Evolutionary conservation across 106 monocot genomes (phyloP).

Genomic region (Acorus calamus): DNA sequence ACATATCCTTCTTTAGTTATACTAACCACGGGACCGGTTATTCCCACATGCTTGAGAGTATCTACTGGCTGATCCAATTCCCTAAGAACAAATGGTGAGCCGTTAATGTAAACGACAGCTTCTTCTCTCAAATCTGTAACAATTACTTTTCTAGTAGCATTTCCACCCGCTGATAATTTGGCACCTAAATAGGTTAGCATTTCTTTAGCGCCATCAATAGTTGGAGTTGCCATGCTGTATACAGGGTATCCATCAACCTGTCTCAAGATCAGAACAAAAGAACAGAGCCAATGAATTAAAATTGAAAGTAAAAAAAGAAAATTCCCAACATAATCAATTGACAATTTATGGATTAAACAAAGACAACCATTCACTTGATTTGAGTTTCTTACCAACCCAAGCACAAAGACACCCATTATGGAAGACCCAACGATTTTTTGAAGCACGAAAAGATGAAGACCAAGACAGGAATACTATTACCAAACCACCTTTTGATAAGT

Average conservation of each 20-base stretch:
- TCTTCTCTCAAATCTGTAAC: conserved; percentile 91
- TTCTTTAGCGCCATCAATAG: conserved; percentile 65
- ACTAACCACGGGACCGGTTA: conserved; percentile 84
- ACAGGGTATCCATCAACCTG: conserved; percentile 92
- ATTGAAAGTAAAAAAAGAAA: no score
- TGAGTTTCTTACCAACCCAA: no score
- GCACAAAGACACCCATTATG: no score
- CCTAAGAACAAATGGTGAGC: conserved; percentile 88
- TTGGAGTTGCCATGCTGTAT: conserved; percentile 94
- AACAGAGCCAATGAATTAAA: no score
- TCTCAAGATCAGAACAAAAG: no score
- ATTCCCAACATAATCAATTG: no score
- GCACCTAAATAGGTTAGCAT: conserved; percentile 67
- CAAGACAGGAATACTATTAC: no score
- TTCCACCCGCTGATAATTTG: conserved; percentile 16
- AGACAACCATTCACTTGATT: no score
- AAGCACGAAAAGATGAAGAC: no score
- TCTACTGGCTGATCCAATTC: conserved; percentile 94
- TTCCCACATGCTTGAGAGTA: conserved; percentile 96
- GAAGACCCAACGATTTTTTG: no score
- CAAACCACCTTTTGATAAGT: no score
- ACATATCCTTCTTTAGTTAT: conserved; percentile 2
- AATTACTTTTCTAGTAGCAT: conserved; percentile 38
- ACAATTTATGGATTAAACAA: no score
- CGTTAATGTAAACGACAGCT: conserved; percentile 88